phyloP scores from a whole-genome alignment of 1,284 basidiomycete genomes.

The Coriolopsis trogii region DNA sequence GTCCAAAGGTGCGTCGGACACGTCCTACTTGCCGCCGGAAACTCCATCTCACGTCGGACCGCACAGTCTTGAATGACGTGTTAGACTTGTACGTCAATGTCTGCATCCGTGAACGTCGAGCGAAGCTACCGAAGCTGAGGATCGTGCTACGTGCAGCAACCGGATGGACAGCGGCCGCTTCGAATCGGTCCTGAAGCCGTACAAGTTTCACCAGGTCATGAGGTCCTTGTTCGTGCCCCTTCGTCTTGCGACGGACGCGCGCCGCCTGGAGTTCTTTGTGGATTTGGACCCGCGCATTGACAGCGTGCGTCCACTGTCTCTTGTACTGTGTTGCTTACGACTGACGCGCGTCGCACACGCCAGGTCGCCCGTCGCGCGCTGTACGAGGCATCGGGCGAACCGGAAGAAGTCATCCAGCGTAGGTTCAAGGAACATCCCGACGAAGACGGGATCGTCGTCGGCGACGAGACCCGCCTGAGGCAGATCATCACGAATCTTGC shows the following conservation, averaged over 20 bases:
- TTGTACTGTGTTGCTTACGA: too few relatives aligned
- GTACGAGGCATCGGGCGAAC: constrained; percentile 59
- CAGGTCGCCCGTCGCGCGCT: constrained; percentile 57
- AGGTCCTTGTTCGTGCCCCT: constrained; percentile 80
- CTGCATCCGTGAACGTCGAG: background rate
- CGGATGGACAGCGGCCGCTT: constrained; percentile 84
- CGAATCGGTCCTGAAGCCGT: constrained; percentile 75
- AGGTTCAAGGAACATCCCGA: constrained; percentile 47
- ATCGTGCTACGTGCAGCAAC: constrained; percentile 34
- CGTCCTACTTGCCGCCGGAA: too few relatives aligned
- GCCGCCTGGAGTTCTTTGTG: constrained; percentile 68
- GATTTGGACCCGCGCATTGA: constrained; percentile 80
- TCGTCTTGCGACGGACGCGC: constrained; percentile 72
- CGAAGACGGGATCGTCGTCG: constrained; percentile 69
- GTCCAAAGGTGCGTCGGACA: constrained; percentile 72
- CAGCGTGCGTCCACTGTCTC: too few relatives aligned
- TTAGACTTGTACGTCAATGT: constrained; percentile 68
- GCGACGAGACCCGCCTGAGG: constrained; percentile 79
- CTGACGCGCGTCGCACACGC: constrained; percentile 42
- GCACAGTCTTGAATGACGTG: constrained; percentile 82
- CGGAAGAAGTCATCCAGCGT: constrained; percentile 40
- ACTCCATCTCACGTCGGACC: background rate
- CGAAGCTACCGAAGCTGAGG: too few relatives aligned
- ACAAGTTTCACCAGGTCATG: constrained; percentile 84
- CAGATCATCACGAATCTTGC: constrained; percentile 82